Evolutionary conservation across 192 early-diverging fungal species (phyloP).

Genomic region (Podila horticola): DNA sequence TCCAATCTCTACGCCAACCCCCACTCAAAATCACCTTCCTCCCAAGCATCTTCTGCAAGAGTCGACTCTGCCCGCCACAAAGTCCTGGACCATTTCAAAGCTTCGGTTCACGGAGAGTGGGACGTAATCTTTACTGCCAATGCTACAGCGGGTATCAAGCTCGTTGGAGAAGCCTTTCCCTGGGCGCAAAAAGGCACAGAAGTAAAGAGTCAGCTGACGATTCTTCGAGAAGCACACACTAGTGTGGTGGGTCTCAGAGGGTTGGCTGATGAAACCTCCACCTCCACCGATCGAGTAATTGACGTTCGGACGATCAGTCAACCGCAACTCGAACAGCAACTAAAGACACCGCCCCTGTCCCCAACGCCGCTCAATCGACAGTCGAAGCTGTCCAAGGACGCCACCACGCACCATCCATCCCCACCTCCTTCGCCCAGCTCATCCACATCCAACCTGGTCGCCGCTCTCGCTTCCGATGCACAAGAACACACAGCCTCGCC

Average conservation of each 20-base stretch:
- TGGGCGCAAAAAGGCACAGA: constrained; percentile 46
- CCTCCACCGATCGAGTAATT: constrained; percentile 21
- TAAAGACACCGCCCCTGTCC: not conserved
- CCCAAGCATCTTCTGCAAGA: constrained; percentile 59
- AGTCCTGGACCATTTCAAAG: constrained; percentile 67
- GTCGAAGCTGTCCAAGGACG: not conserved
- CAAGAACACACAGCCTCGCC: not conserved
- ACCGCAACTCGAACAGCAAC: constrained; percentile 23
- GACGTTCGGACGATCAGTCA: constrained; percentile 27
- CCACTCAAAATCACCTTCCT: constrained; percentile 68
- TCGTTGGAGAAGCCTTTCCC: constrained; percentile 79
- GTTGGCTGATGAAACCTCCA: constrained; percentile 52
- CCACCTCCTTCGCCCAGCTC: constrained; percentile 33
- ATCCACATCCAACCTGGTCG: not conserved
- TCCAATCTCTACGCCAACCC: constrained; percentile 70
- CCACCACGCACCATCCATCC: constrained; percentile 22
- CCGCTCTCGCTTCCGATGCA: not conserved
- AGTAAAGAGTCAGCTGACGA: constrained; percentile 56
- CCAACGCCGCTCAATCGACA: not conserved
- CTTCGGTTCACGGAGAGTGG: constrained; percentile 64
- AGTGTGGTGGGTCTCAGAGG: constrained; percentile 79
- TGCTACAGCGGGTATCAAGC: constrained; percentile 79
- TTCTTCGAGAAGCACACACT: constrained; percentile 78
- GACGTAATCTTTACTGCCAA: constrained; percentile 81
- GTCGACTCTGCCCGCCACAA: constrained; percentile 64